These are phyloP conservation scores for Coniferiporia weirii DNA, from an alignment of 1,284 basidiomycete genomes.

Conservation along the genomic window DNA sequence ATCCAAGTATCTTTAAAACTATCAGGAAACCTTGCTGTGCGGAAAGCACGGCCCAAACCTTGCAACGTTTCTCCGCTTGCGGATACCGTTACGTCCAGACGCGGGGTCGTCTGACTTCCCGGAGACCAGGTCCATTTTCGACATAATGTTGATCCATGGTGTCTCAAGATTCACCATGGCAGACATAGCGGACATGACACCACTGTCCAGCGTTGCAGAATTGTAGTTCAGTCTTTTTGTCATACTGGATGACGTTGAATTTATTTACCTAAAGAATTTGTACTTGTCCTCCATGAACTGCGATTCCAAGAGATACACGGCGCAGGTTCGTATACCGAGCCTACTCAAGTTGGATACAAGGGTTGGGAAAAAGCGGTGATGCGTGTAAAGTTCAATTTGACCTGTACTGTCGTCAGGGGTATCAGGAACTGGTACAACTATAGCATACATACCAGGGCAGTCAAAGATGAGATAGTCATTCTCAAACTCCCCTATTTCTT, in stretches of 20 bases:
- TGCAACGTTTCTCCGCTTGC: constrained; percentile 70
- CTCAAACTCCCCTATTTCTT: constrained; percentile 90
- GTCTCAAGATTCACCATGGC: constrained; percentile 98
- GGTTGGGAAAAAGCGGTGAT: constrained; percentile 92
- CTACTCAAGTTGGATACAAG: constrained; percentile 71
- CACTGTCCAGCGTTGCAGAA: constrained; percentile 42
- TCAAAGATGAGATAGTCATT: constrained; percentile 98
- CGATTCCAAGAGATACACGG: constrained; percentile 91
- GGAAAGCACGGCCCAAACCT: constrained; percentile 39
- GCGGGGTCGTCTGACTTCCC: constrained; percentile 54
- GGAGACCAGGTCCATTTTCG: constrained; percentile 97
- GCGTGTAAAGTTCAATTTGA: constrained; percentile 98
- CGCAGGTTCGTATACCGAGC: constrained; percentile 75
- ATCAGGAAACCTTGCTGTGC: neutral
- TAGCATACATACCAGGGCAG: constrained; percentile 73
- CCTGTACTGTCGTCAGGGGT: constrained; percentile 44
- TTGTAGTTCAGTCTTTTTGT: constrained; percentile 12
- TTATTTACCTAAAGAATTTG: constrained; percentile 85
- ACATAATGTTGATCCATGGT: constrained; percentile 97
- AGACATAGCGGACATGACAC: constrained; percentile 97
- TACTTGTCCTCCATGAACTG: constrained; percentile 99
- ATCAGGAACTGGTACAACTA: neutral
- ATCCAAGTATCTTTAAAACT: constrained; percentile 74
- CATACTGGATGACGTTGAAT: neutral
- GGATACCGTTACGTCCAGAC: constrained; percentile 68